Percentiles rank a stretch among this genome's conserved stretches.
Conservation (phyloP, 345 rosid genomes). For the Lenwebbia sp. region DNA sequence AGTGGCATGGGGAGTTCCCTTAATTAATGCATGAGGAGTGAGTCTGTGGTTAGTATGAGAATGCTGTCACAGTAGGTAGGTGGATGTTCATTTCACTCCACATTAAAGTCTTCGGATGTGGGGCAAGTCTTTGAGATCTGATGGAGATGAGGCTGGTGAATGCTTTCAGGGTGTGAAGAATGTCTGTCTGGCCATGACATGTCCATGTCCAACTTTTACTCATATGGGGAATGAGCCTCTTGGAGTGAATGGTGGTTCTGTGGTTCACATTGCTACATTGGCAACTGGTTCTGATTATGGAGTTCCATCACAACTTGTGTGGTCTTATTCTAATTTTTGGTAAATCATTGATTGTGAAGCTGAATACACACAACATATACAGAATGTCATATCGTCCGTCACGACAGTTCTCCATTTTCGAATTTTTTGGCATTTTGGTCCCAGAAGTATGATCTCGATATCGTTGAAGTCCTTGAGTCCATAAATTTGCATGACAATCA, state of each 20-base stretch:
- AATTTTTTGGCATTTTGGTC: background rate
- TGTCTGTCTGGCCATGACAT: background rate
- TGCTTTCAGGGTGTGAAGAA: background rate
- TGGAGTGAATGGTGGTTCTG: background rate
- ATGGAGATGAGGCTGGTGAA: background rate
- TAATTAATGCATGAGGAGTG: slow-evolving; percentile 28
- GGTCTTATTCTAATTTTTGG: background rate
- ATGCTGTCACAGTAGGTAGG: background rate
- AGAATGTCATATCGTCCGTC: background rate
- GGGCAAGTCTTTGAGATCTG: background rate
- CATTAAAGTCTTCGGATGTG: background rate
- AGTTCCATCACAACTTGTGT: background rate
- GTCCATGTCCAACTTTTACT: background rate
- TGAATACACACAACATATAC: background rate
- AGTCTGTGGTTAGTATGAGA: slow-evolving; percentile 43
- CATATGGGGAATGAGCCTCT: background rate
- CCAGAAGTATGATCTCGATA: background rate
- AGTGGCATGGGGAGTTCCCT: slow-evolving; percentile 6
- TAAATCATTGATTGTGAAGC: background rate
- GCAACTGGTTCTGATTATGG: background rate
- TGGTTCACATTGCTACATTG: background rate
- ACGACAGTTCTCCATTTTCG: background rate
- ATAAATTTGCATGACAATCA: background rate
- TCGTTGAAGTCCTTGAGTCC: background rate
- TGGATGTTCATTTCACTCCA: background rate